Base-by-base conservation (phyloP, 2,329 filamentous ascomycete species). In the Microsporum audouinii region DNA sequence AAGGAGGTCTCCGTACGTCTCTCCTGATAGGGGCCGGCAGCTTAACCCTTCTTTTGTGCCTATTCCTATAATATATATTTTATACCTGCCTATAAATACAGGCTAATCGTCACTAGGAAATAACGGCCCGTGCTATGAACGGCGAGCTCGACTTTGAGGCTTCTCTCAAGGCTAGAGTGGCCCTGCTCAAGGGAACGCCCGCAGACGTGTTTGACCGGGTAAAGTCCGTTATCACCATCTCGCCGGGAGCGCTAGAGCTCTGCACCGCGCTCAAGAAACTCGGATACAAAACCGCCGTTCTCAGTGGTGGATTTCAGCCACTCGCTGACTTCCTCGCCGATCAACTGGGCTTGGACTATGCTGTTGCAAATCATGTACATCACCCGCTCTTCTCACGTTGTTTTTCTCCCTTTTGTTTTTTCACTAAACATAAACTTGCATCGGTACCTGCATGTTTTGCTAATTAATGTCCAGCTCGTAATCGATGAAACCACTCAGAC, bases 61-160 rank as follows among this genome's bases (percentile, higher is more conserved):
- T 39, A 39, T 39, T 7, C 6, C 12, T 39, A 39, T 39, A 12
- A 12, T 23, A 23, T 23, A 23, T 23, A 23, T 23, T 23, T 23
- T 23, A 23, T 23, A 23, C 17, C 17, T 23, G 17, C 17, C 17
- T 12, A 12, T 51, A 31, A 5, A 8, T 6, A 7, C 17, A 39
- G 14, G 57, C 59, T 58, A 27, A 59, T 23, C 17, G 23, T 29
- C 58, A 7, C 1, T 49, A 79, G 77, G 81, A 87, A 68, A 97
- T 99, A 67, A 99, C 94, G 0, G 87, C 87, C 63, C 87, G 91
- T 38, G 92, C 94, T 39, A 99, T 99, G 94, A 86, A 92, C 66
- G 94, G 94, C 63, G 91, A 97, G 77, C 80, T 97, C 39, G 91
- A 96, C 72, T 99, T 99, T 68, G 86, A 91, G 59, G 83, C 84